A percentile compares a stretch with the other conserved stretches of the same genome.
phyloP scores from a whole-genome alignment of 495 filamentous ascomycete genomes.

The Acidiella bohemica region DNA sequence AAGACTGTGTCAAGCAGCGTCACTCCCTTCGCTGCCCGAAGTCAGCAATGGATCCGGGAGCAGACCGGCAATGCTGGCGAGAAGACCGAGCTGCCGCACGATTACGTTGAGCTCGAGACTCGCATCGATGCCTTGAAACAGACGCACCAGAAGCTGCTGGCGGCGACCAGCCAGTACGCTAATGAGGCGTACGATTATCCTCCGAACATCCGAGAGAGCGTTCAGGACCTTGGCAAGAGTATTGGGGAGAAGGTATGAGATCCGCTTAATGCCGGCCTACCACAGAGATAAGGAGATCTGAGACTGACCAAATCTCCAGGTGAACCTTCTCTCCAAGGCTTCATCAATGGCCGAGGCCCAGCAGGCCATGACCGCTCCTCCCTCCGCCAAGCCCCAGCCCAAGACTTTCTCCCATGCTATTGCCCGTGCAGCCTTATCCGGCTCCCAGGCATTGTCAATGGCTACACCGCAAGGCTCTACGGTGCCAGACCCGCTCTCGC shows the following conservation, averaged over 20 bases:
- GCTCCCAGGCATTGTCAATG: conserved; percentile 71
- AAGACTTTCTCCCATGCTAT: conserved; percentile 98
- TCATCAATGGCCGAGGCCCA: conserved; percentile 81
- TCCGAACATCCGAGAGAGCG: conserved; percentile 95
- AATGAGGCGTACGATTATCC: conserved; percentile 98
- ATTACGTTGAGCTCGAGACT: conserved; percentile 98
- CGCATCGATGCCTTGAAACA: conserved; percentile 94
- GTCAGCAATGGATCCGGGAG: conserved; percentile 93
- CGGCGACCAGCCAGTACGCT: conserved; percentile 90
- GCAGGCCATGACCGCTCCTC: conserved; percentile 81
- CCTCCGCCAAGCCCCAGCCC: conserved; percentile 84
- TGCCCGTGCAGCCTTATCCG: conserved; percentile 77
- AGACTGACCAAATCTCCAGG: too few species aligned
- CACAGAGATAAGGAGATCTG: too few species aligned
- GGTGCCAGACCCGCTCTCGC: conserved; percentile 73
- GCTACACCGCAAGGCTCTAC: conserved; percentile 39
- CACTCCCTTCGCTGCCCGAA: conserved; percentile 83
- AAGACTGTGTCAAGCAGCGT: conserved; percentile 29
- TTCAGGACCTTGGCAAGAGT: conserved; percentile 87
- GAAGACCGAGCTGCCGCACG: conserved; percentile 92
- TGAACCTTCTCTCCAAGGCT: conserved; percentile 72
- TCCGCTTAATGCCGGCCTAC: too few species aligned
- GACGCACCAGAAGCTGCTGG: conserved; percentile 90
- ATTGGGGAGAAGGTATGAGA: conserved; percentile 69
- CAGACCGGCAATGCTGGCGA: conserved; percentile 91